phyloP scores from a whole-genome alignment of 306 rosid species.

The Medicago lupulina region DNA sequence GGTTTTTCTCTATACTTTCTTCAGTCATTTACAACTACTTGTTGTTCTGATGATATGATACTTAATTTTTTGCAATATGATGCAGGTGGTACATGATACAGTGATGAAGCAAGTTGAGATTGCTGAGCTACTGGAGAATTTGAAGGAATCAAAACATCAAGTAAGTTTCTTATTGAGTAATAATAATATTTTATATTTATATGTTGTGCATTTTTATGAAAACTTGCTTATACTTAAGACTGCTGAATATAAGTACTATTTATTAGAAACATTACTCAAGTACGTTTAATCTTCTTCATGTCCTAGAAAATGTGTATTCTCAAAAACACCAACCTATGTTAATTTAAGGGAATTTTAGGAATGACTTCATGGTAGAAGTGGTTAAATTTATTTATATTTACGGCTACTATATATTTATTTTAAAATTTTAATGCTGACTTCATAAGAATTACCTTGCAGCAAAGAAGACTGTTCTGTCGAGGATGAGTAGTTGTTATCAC shows the following conservation, averaged over 20 bases:
- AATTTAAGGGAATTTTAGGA: too few relatives aligned
- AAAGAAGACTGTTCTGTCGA: conserved; percentile 56
- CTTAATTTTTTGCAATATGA: conserved; percentile 7
- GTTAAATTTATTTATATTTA: too few relatives aligned
- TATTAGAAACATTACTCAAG: too few relatives aligned
- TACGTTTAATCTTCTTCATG: background rate
- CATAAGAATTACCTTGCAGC: conserved; percentile 51
- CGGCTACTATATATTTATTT: background rate
- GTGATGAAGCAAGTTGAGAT: conserved; percentile 86
- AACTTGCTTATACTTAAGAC: background rate
- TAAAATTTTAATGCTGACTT: conserved; percentile 16
- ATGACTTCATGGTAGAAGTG: too few relatives aligned
- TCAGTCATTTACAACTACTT: conserved; percentile 21
- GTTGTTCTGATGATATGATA: conserved; percentile 21
- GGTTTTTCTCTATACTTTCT: conserved; percentile 54
- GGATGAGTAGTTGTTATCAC: background rate
- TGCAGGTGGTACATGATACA: conserved; percentile 76
- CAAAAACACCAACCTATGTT: too few relatives aligned
- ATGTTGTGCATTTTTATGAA: background rate
- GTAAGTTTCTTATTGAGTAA: conserved; percentile 57
- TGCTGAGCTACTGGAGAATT: conserved; percentile 65
- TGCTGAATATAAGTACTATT: too few relatives aligned
- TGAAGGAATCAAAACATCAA: conserved; percentile 59
- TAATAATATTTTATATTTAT: background rate
- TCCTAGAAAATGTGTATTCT: too few relatives aligned